Percentiles rank a stretch among this genome's conserved stretches.
Conservation (phyloP, 129 eudicot genomes). For the Erigeron canadensis region DNA sequence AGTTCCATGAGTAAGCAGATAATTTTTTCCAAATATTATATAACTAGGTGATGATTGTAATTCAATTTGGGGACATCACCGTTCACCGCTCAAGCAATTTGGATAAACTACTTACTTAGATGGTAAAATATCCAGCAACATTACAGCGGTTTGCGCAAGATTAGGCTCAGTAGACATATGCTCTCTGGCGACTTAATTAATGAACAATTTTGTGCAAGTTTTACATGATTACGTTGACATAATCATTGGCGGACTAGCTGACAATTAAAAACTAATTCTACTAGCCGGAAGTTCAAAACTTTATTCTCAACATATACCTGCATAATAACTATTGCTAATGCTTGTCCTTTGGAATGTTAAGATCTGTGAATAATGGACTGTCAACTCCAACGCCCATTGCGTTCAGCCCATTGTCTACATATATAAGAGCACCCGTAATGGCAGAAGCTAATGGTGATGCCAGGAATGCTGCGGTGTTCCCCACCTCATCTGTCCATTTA, state of each 20-base stretch:
- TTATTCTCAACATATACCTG: slow-evolving; percentile 33
- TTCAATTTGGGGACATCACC: too few species aligned
- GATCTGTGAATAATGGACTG: slow-evolving; percentile 76
- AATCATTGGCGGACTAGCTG: slow-evolving; percentile 8
- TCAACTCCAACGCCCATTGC: slow-evolving; percentile 97
- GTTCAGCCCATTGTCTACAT: slow-evolving; percentile 88
- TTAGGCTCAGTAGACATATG: too few species aligned
- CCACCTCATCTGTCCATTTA: slow-evolving; percentile 75
- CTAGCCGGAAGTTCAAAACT: slow-evolving; percentile 31
- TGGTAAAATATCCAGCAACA: too few species aligned
- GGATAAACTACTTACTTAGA: too few species aligned
- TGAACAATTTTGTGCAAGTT: neutral
- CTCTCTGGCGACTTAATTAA: too few species aligned
- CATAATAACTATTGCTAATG: slow-evolving; percentile 27
- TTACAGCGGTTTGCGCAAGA: too few species aligned
- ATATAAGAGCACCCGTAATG: slow-evolving; percentile 82
- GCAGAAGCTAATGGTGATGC: slow-evolving; percentile 98
- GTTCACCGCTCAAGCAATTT: too few species aligned
- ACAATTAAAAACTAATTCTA: slow-evolving; percentile 21
- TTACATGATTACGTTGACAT: slow-evolving; percentile 20
- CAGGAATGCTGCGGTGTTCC: slow-evolving; percentile 87
- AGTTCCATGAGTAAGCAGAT: too few species aligned
- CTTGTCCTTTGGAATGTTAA: slow-evolving; percentile 60
- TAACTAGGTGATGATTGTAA: too few species aligned
- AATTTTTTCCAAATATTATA: too few species aligned